Percentiles rank a stretch among this genome's conserved stretches.
phyloP scores from a whole-genome alignment of 176 grass and related monocot species.

The Neostapfia colusana region DNA sequence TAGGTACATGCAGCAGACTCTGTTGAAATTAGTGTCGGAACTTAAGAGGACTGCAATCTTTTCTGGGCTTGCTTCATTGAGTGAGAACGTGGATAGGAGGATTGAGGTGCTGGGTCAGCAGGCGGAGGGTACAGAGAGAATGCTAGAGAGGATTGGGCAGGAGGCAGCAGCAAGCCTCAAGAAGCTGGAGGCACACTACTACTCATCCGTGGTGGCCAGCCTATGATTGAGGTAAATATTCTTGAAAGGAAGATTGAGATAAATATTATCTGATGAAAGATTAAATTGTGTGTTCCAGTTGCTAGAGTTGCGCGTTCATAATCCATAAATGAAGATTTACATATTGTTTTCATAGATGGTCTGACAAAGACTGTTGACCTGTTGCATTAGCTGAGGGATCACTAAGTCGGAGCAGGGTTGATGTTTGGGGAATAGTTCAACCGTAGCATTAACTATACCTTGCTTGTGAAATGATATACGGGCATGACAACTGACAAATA shows the following conservation, averaged over 20 bases:
- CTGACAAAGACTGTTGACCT: background rate
- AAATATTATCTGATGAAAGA: background rate
- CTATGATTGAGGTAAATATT: conserved; percentile 40
- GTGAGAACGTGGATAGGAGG: conserved; percentile 79
- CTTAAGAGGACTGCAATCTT: conserved; percentile 95
- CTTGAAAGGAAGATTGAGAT: conserved; percentile 50
- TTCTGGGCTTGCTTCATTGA: conserved; percentile 85
- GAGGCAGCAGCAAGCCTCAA: conserved; percentile 83
- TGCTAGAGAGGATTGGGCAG: conserved; percentile 82
- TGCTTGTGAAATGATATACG: background rate
- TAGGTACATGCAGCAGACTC: conserved; percentile 86
- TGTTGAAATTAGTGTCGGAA: conserved; percentile 76
- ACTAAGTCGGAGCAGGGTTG: background rate
- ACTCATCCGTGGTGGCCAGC: conserved; percentile 53
- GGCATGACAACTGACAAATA: background rate
- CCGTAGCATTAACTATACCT: background rate
- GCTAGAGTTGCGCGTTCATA: background rate
- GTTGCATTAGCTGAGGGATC: background rate
- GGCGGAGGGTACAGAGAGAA: conserved; percentile 68
- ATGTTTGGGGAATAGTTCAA: background rate
- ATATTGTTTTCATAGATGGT: background rate
- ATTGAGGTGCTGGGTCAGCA: conserved; percentile 64
- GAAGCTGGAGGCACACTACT: conserved; percentile 90
- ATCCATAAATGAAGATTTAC: background rate
- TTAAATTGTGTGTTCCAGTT: background rate